These are phyloP conservation scores for Crithidia brevicula DNA, from an alignment of 208 protist genomes.

Conservation along the genomic window DNA sequence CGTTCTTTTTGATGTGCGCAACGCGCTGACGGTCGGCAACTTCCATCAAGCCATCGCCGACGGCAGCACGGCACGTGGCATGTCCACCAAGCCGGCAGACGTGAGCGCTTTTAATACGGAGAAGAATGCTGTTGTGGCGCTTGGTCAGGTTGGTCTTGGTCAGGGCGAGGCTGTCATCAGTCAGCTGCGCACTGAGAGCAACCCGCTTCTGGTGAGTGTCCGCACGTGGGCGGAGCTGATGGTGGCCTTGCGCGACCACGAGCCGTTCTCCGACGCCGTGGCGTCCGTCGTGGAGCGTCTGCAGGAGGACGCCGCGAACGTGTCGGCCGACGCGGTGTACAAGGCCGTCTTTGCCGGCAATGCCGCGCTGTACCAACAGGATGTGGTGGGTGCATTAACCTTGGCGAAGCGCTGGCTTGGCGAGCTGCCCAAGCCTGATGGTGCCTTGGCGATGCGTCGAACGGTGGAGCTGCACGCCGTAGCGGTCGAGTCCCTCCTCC, in stretches of 20 bases:
- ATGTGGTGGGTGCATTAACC: conserved; percentile 52
- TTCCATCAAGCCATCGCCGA: conserved; percentile 84
- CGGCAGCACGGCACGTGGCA: conserved; percentile 44
- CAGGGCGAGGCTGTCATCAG: conserved; percentile 69
- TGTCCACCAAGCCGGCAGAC: conserved; percentile 50
- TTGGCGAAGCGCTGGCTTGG: conserved; percentile 65
- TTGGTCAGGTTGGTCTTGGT: conserved; percentile 80
- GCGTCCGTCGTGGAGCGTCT: conserved; percentile 31
- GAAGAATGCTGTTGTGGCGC: conserved; percentile 63
- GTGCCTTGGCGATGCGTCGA: conserved; percentile 27
- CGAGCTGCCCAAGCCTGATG: conserved; percentile 42
- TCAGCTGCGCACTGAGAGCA: conserved; percentile 54
- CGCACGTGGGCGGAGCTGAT: conserved; percentile 60
- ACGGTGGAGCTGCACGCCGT: conserved; percentile 67
- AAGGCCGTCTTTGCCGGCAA: conserved; percentile 55
- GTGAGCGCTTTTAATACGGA: conserved; percentile 66
- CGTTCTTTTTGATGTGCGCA: conserved; percentile 86
- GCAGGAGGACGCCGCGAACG: conserved; percentile 36
- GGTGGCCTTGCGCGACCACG: conserved; percentile 29
- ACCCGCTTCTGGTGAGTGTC: conserved; percentile 62
- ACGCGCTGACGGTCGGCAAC: conserved; percentile 86
- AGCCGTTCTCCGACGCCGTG: conserved; percentile 14
- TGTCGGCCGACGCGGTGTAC: conserved; percentile 30
- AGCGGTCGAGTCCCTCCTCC: conserved; percentile 70
- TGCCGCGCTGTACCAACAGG: conserved; percentile 50